A percentile compares a stretch with the other conserved stretches of the same genome.
Evolutionary conservation across 2,329 filamentous ascomycete genomes (phyloP).

Genomic region (Verticillium nubilum): DNA sequence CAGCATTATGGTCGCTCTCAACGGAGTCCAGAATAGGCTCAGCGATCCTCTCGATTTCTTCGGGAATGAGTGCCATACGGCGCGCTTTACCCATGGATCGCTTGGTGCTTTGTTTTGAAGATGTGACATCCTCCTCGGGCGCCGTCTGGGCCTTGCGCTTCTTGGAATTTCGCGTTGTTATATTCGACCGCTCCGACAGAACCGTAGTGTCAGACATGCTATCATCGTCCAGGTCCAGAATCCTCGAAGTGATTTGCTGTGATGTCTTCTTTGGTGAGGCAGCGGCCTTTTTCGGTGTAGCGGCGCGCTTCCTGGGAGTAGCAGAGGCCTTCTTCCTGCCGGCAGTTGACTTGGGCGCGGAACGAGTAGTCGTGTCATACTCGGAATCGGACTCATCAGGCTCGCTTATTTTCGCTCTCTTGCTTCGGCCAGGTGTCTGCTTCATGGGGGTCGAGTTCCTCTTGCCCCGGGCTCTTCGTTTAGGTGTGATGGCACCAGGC

Average conservation of each 20-base stretch:
- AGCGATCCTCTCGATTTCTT: conserved; percentile 12
- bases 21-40: neutral
- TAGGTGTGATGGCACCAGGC: conserved; percentile 29
- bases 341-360: conserved; percentile 20
- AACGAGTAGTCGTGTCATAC: conserved; percentile 18
- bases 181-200: neutral
- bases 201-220: neutral
- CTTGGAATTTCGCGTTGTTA: neutral
- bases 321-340: neutral
- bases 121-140: neutral
- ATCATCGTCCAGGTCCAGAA: neutral
- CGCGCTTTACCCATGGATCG: neutral
- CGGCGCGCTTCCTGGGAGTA: neutral
- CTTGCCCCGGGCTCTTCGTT: conserved; percentile 39
- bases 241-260: neutral
- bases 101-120: neutral
- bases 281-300: neutral
- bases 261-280: neutral
- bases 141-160: neutral
- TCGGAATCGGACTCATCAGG: conserved; percentile 21
- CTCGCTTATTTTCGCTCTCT: conserved; percentile 20
- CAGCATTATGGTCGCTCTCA: neutral
- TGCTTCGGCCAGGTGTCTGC: conserved; percentile 25
- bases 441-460: conserved; percentile 39
- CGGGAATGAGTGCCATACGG: conserved; percentile 16